Conservation (phyloP, 164 flowering plant genomes). For the Vitis riparia region DNA sequence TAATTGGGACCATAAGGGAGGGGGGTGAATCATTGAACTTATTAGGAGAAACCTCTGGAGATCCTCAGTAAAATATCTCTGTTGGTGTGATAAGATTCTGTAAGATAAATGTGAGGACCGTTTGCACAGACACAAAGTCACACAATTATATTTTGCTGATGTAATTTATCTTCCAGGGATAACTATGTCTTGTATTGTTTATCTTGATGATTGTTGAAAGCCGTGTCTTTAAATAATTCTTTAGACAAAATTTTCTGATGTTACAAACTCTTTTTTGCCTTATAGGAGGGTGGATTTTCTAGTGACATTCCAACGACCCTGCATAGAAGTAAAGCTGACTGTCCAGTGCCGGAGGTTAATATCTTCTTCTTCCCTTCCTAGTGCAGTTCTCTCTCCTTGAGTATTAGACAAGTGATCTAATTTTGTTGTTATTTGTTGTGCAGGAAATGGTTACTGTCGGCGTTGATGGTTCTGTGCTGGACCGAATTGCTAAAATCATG, state of each 20-base stretch:
- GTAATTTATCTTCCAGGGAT: too few relatives aligned
- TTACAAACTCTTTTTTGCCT: background rate
- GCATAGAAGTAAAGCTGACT: conserved; percentile 97
- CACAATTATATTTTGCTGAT: too few relatives aligned
- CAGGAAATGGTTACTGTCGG: conserved; percentile 97
- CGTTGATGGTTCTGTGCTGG: conserved; percentile 95
- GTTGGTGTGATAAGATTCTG: too few relatives aligned
- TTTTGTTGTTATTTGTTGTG: conserved; percentile 11
- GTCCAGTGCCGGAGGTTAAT: conserved; percentile 91
- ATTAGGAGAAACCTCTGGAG: too few relatives aligned
- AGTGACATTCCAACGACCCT: conserved; percentile 94
- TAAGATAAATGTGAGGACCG: too few relatives aligned
- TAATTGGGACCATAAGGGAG: too few relatives aligned
- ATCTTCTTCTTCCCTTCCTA: conserved; percentile 3
- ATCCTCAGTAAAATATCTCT: too few relatives aligned
- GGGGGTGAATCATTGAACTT: too few relatives aligned
- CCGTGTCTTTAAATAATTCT: background rate
- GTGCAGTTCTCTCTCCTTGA: background rate
- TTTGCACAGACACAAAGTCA: too few relatives aligned
- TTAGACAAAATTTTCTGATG: background rate
- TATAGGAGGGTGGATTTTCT: conserved; percentile 75
- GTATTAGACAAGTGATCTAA: conserved; percentile 6
- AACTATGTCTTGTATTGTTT: background rate
- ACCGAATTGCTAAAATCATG: conserved; percentile 94
- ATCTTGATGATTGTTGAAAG: background rate